Conservation (phyloP, 306 rosid genomes). For the Luffa aegyptiaca region DNA sequence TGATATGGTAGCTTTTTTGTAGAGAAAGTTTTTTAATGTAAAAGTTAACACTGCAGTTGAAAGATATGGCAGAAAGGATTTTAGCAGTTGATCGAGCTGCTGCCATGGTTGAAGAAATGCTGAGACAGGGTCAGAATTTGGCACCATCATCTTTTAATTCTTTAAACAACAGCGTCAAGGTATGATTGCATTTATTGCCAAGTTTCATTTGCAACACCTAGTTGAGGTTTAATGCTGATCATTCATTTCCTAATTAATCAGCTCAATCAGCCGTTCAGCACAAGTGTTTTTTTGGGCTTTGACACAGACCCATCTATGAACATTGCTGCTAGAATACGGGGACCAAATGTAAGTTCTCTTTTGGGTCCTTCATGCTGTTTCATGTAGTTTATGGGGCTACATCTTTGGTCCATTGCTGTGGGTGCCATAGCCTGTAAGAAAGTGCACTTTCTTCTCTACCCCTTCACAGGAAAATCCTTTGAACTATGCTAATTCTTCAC, state of each 20-base stretch:
- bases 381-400: background rate
- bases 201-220: background rate
- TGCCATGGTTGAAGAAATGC: conserved; percentile 90
- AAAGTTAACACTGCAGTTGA: conserved; percentile 41
- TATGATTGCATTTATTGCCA: conserved; percentile 17
- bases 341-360: conserved; percentile 72
- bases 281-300: conserved; percentile 73
- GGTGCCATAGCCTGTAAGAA: conserved; percentile 4
- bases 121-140: conserved; percentile 45
- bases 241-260: conserved; percentile 15
- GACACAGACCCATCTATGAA: conserved; percentile 69
- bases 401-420: conserved; percentile 2
- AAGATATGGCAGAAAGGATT: conserved; percentile 78
- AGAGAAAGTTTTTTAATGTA: conserved; percentile 14
- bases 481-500: background rate
- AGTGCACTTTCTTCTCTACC: background rate
- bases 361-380: conserved; percentile 1
- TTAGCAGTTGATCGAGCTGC: conserved; percentile 88
- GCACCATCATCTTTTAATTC: conserved; percentile 28
- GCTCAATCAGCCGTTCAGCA: conserved; percentile 42
- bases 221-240: conserved; percentile 14
- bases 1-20: conserved; percentile 11
- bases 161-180: conserved; percentile 45
- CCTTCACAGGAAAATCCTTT: background rate
- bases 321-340: conserved; percentile 78